Evolutionary conservation across 352 stramenopile genomes (phyloP).

Genomic region (Peronospora tabacina): DNA sequence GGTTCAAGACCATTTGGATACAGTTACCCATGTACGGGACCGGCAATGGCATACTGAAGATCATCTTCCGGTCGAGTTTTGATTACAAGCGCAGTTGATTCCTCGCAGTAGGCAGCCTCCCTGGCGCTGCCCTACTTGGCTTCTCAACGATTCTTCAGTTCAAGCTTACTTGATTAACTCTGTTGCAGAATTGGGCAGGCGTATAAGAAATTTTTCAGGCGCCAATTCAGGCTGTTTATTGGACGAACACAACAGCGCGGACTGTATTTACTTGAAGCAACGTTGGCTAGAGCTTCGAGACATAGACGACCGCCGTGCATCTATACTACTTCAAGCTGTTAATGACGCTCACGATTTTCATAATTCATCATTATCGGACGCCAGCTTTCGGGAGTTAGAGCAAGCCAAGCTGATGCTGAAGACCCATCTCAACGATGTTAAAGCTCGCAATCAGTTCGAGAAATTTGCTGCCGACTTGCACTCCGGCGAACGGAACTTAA

Average conservation of each 20-base stretch:
- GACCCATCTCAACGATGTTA: neutral
- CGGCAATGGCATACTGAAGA: conserved; percentile 13
- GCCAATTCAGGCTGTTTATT: conserved; percentile 11
- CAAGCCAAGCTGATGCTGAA: conserved; percentile 1
- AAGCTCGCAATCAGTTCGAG: conserved; percentile 8
- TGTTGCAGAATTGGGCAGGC: neutral
- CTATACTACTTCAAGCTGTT: neutral
- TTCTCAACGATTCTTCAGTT: neutral
- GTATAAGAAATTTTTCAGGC: conserved; percentile 6
- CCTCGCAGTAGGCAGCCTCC: neutral
- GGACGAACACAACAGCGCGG: conserved; percentile 12
- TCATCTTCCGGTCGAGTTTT: conserved; percentile 6
- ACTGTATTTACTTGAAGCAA: conserved; percentile 10
- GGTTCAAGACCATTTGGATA: conserved; percentile 7
- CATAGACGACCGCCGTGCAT: neutral
- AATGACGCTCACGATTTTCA: conserved; percentile 7
- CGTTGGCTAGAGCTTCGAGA: conserved; percentile 6
- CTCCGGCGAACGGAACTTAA: conserved; percentile 6
- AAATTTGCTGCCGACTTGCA: conserved; percentile 14
- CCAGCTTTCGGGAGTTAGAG: conserved; percentile 1
- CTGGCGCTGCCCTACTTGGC: conserved; percentile 9
- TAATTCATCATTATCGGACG: neutral
- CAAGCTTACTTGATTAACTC: neutral
- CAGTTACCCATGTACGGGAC: conserved; percentile 7
- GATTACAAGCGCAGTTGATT: conserved; percentile 1